Evolutionary conservation across 768 basidiomycete species (phyloP).

Genomic region (Psilocybe subaeruginosa): DNA sequence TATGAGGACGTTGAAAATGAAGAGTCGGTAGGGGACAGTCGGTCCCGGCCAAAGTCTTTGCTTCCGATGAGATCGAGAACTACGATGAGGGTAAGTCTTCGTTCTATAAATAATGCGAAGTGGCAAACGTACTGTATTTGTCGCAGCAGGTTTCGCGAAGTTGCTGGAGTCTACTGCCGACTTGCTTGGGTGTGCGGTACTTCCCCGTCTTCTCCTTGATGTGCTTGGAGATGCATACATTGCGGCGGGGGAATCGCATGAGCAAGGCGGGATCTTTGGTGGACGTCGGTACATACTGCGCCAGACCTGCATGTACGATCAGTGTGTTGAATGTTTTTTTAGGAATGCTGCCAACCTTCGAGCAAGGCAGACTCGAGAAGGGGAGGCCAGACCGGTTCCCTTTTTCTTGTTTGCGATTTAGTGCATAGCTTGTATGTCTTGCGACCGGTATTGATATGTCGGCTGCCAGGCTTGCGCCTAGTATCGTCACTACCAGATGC

Average conservation of each 20-base stretch:
- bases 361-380: constrained; percentile 62
- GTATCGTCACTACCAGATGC: not conserved
- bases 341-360: constrained; percentile 46
- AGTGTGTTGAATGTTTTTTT: constrained; percentile 2
- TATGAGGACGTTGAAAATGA: constrained; percentile 1
- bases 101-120: not conserved
- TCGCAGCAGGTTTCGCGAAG: constrained; percentile 64
- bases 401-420: constrained; percentile 35
- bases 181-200: constrained; percentile 66
- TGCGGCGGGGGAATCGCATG: constrained; percentile 67
- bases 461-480: not conserved
- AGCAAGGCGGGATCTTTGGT: constrained; percentile 54
- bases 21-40: not conserved
- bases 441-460: constrained; percentile 38
- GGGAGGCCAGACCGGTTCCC: constrained; percentile 67
- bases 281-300: constrained; percentile 56
- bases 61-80: constrained; percentile 21
- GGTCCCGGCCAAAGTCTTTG: constrained; percentile 12
- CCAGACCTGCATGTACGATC: constrained; percentile 43
- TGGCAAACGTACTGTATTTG: constrained; percentile 49
- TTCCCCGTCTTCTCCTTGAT: constrained; percentile 59
- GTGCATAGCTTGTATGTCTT: constrained; percentile 56
- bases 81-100: not conserved
- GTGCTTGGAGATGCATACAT: constrained; percentile 67
- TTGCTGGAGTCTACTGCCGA: constrained; percentile 72